Conservation (phyloP, 1,284 basidiomycete species). For the Ceratobasidium sp. region DNA sequence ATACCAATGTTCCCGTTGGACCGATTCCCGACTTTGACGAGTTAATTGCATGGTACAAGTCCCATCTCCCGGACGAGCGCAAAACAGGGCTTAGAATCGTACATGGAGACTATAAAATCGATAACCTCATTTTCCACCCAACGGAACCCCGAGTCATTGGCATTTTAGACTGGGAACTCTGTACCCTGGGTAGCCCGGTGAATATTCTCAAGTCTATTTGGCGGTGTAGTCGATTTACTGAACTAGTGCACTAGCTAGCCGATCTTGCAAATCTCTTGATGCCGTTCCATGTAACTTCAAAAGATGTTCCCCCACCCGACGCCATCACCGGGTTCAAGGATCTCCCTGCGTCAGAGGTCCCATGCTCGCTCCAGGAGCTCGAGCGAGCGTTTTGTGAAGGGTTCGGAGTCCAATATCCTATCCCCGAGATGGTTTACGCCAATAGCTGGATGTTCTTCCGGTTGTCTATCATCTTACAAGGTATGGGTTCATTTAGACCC, state of each 20-base stretch:
- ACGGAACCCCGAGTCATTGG: slow-evolving; percentile 93
- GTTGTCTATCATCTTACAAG: slow-evolving; percentile 60
- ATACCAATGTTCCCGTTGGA: slow-evolving; percentile 64
- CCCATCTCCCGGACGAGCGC: slow-evolving; percentile 77
- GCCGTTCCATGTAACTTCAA: slow-evolving; percentile 78
- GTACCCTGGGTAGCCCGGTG: slow-evolving; percentile 88
- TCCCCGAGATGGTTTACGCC: slow-evolving; percentile 78
- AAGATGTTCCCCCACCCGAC: slow-evolving; percentile 54
- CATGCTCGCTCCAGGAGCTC: slow-evolving; percentile 76
- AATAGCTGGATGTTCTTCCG: slow-evolving; percentile 90
- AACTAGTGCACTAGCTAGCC: slow-evolving; percentile 68
- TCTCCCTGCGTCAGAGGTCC: slow-evolving; percentile 62
- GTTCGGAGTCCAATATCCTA: slow-evolving; percentile 72
- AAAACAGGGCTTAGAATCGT: slow-evolving; percentile 79
- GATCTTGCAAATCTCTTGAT: slow-evolving; percentile 91
- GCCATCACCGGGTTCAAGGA: slow-evolving; percentile 69
- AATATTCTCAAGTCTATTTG: slow-evolving; percentile 49
- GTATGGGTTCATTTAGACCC: not conserved
- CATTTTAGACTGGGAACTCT: slow-evolving; percentile 96
- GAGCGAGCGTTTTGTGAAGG: slow-evolving; percentile 79
- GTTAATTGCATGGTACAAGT: slow-evolving; percentile 80
- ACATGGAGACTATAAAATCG: slow-evolving; percentile 97
- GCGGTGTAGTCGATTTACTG: not conserved
- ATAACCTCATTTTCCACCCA: slow-evolving; percentile 95
- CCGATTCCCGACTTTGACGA: slow-evolving; percentile 76